A percentile compares a stretch with the other conserved stretches of the same genome.
phyloP scores from a whole-genome alignment of 495 filamentous ascomycete genomes.

The Amphirosellinia nigrospora region DNA sequence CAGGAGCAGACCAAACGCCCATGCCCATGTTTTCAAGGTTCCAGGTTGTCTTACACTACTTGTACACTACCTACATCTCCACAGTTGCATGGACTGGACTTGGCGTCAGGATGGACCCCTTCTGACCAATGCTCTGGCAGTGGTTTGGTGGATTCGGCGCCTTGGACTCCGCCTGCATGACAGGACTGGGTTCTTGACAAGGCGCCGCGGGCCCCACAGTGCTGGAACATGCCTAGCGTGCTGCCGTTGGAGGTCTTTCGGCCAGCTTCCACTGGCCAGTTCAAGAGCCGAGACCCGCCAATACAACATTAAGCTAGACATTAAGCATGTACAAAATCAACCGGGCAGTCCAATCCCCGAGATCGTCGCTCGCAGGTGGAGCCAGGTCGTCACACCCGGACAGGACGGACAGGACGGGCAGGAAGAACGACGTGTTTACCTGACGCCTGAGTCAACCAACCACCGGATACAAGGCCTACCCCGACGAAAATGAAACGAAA shows the following conservation, averaged over 20 bases:
- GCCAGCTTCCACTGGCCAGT: neutral
- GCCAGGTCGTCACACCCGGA: neutral
- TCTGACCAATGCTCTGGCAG: conserved; percentile 6
- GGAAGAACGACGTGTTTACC: no score
- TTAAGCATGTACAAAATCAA: conserved; percentile 1
- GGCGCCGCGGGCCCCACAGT: neutral
- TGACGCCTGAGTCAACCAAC: neutral
- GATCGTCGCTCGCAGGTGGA: conserved; percentile 15
- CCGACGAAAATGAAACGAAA: neutral
- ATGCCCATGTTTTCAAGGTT: no score
- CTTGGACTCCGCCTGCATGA: conserved; percentile 5
- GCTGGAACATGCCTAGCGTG: conserved; percentile 1
- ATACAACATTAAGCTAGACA: conserved; percentile 1
- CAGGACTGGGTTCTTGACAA: conserved; percentile 8
- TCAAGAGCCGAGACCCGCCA: conserved; percentile 14
- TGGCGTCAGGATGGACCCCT: conserved; percentile 1
- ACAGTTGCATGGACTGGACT: no score
- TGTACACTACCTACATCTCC: no score
- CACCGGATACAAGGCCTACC: neutral
- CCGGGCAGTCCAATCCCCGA: conserved; percentile 5
- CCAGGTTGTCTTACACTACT: no score
- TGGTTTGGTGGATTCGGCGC: conserved; percentile 12
- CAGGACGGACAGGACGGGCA: no score
- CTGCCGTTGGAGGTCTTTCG: neutral
- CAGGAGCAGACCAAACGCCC: neutral